Conservation (phyloP, 768 basidiomycete species). For the Trametes cinnabarina region DNA sequence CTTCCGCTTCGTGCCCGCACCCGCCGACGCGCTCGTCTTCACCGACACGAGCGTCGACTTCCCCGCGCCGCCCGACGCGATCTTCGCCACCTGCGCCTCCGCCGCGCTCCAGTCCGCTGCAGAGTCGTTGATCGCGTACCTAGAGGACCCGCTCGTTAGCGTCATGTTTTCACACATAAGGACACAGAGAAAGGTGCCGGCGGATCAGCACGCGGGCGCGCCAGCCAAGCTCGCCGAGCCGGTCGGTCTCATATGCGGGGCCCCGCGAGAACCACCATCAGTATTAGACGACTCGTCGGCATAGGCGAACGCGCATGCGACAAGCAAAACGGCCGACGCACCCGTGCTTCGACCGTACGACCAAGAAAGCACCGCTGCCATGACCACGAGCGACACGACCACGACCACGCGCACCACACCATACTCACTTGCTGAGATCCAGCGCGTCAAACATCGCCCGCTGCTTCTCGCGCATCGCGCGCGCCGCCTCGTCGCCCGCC, state of each 20-base stretch:
- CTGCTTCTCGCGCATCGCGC: conserved; percentile 62
- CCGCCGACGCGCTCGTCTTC: conserved; percentile 40
- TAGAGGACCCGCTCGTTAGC: conserved; percentile 25
- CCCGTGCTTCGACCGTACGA: not conserved
- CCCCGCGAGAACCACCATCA: no score
- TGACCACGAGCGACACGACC: no score
- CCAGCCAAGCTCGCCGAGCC: not conserved
- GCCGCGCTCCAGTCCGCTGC: conserved; percentile 73
- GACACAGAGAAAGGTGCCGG: not conserved
- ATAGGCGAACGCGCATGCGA: not conserved
- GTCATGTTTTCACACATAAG: not conserved
- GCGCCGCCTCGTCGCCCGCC: conserved; percentile 68
- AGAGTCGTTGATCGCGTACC: conserved; percentile 72
- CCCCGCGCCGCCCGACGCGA: conserved; percentile 40
- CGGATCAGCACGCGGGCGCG: no score
- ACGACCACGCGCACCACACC: no score
- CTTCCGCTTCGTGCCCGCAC: conserved; percentile 60
- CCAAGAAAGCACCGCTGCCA: not conserved
- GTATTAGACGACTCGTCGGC: no score
- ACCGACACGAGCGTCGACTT: conserved; percentile 78
- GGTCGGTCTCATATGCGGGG: no score
- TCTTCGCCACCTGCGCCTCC: conserved; percentile 64
- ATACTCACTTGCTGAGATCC: conserved; percentile 83
- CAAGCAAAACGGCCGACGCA: not conserved
- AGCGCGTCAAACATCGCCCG: conserved; percentile 84